Evolutionary conservation across 805 yeast species (phyloP).

Genomic region (Pichia heedii): DNA sequence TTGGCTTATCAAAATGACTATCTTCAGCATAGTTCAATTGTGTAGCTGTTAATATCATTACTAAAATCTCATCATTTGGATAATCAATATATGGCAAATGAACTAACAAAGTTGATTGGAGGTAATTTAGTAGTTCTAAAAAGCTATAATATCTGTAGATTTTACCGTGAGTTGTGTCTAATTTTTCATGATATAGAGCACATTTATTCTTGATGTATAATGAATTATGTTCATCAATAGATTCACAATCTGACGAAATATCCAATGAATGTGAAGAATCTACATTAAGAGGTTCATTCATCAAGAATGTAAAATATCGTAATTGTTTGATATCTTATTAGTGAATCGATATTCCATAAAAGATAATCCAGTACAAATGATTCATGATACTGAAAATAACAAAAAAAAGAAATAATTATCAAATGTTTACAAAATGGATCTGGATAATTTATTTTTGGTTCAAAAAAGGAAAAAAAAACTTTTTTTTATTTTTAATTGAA

Average conservation of each 20-base stretch:
- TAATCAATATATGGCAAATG: slow-evolving; percentile 5
- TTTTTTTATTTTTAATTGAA: no score
- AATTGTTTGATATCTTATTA: no score
- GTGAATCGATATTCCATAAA: no score
- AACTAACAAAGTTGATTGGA: slow-evolving; percentile 1
- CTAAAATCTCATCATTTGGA: slow-evolving; percentile 4
- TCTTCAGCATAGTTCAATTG: slow-evolving; percentile 6
- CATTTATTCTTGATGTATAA: background rate
- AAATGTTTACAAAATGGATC: no score
- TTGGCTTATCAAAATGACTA: background rate
- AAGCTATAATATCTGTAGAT: slow-evolving; percentile 6
- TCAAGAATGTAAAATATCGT: no score
- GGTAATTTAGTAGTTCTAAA: slow-evolving; percentile 1
- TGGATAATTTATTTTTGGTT: no score
- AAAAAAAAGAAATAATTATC: no score
- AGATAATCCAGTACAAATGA: no score
- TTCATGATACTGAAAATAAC: no score
- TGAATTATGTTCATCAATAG: background rate
- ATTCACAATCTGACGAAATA: background rate
- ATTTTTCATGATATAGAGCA: slow-evolving; percentile 1
- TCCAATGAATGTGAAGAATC: background rate
- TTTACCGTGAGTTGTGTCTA: slow-evolving; percentile 4
- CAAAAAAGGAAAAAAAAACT: no score
- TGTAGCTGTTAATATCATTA: slow-evolving; percentile 4
- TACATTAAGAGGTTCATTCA: background rate